A percentile compares a stretch with the other conserved stretches of the same genome.
phyloP scores from a whole-genome alignment of 2,329 filamentous ascomycete species.

The Stachybotrys chartarum region DNA sequence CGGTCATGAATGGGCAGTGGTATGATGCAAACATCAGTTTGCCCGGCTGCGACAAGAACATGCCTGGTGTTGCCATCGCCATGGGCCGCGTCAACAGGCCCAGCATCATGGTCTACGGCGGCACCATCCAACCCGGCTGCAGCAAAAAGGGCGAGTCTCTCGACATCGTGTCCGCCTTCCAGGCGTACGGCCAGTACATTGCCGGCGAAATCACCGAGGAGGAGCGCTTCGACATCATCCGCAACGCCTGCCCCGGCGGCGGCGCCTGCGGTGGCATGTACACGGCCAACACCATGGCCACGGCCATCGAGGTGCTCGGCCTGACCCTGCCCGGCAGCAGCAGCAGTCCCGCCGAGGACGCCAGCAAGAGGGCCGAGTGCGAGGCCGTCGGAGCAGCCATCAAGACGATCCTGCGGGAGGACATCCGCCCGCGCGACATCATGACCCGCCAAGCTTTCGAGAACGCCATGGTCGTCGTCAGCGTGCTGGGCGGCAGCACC shows the following conservation, averaged over 20 bases:
- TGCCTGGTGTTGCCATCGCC: conserved; percentile 87
- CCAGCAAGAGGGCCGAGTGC: conserved; percentile 67
- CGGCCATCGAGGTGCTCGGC: conserved; percentile 83
- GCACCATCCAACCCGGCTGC: conserved; percentile 88
- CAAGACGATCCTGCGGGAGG: conserved; percentile 65
- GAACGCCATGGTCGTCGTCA: conserved; percentile 78
- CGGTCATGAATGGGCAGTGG: conserved; percentile 98
- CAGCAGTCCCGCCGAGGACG: conserved; percentile 69
- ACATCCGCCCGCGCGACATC: conserved; percentile 72
- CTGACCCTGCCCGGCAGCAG: conserved; percentile 80
- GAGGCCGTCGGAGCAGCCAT: conserved; percentile 64
- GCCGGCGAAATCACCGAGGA: conserved; percentile 86
- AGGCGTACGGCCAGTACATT: conserved; percentile 93
- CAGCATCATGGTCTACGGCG: conserved; percentile 95
- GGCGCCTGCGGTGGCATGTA: conserved; percentile 84
- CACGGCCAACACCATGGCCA: conserved; percentile 91
- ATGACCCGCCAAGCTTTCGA: conserved; percentile 76
- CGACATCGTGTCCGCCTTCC: conserved; percentile 96
- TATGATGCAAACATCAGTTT: conserved; percentile 97
- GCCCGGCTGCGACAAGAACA: conserved; percentile 99
- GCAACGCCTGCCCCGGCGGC: conserved; percentile 64
- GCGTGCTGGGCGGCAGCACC: conserved; percentile 76
- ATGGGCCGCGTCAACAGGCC: conserved; percentile 94
- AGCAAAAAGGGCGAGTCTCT: conserved; percentile 68
- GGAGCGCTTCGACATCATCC: conserved; percentile 88